Evolutionary conservation across 768 basidiomycete species (phyloP).

Genomic region (Tricholoma matsutake): DNA sequence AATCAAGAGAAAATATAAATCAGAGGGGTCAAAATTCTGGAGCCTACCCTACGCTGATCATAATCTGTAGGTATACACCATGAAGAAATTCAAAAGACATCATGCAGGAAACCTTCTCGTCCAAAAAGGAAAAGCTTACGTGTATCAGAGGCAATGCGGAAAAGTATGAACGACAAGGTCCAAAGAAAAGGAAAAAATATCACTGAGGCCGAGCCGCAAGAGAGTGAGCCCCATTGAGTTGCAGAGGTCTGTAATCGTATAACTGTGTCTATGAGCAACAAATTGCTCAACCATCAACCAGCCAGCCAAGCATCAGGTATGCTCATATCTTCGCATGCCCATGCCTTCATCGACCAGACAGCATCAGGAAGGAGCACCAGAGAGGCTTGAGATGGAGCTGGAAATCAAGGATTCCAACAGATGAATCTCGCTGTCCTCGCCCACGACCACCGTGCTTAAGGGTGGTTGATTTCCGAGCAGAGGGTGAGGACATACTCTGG

Average conservation of each 20-base stretch:
- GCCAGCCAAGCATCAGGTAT: slow-evolving; percentile 44
- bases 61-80: slow-evolving; percentile 64
- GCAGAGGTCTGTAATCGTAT: slow-evolving; percentile 71
- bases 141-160: neutral
- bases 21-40: slow-evolving; percentile 71
- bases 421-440: slow-evolving; percentile 49
- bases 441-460: slow-evolving; percentile 66
- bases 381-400: slow-evolving; percentile 52
- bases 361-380: slow-evolving; percentile 45
- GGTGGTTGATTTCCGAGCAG: slow-evolving; percentile 69
- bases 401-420: slow-evolving; percentile 30
- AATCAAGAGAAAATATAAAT: slow-evolving; percentile 12
- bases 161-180: neutral
- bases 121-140: slow-evolving; percentile 6
- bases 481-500: slow-evolving; percentile 62
- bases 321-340: slow-evolving; percentile 79
- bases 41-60: slow-evolving; percentile 53
- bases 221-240: slow-evolving; percentile 96
- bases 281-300: slow-evolving; percentile 35
- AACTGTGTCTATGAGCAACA: slow-evolving; percentile 87
- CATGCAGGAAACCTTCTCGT: slow-evolving; percentile 35
- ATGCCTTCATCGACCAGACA: slow-evolving; percentile 39
- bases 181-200: slow-evolving; percentile 32
- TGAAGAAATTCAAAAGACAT: slow-evolving; percentile 90
- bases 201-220: slow-evolving; percentile 52